Percentiles rank a stretch among this genome's conserved stretches.
These are phyloP conservation scores for Candida maesae DNA, from an alignment of 805 yeast species.

Conservation along the genomic window DNA sequence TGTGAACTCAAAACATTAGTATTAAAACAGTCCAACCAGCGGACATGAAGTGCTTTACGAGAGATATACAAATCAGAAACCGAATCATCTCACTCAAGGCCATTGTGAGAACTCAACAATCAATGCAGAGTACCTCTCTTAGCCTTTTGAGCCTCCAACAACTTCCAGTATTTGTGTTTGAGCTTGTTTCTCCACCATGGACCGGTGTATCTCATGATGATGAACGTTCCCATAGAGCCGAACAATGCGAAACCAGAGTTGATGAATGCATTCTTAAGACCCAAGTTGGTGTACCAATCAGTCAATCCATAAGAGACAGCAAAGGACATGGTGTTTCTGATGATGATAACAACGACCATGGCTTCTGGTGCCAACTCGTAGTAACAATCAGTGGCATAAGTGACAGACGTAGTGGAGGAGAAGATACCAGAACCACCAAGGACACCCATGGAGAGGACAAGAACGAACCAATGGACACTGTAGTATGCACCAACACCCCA, in stretches of 20 bases:
- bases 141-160: conserved; percentile 23
- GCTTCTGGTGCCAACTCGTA: conserved; percentile 50
- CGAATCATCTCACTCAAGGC: too few relatives aligned
- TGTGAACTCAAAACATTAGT: too few relatives aligned
- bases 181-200: conserved; percentile 26
- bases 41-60: too few relatives aligned
- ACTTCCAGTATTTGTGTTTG: conserved; percentile 21
- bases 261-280: conserved; percentile 52
- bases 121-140: conserved; percentile 13
- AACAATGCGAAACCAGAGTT: conserved; percentile 27
- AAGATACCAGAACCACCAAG: conserved; percentile 52
- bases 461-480: conserved; percentile 50
- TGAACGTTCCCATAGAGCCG: conserved; percentile 19
- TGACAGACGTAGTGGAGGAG: conserved; percentile 40
- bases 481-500: conserved; percentile 64
- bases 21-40: too few relatives aligned
- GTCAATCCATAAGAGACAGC: conserved; percentile 58
- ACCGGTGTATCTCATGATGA: conserved; percentile 25
- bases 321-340: conserved; percentile 56
- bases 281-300: conserved; percentile 49
- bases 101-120: too few relatives aligned
- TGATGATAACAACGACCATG: conserved; percentile 51
- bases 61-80: too few relatives aligned
- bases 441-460: conserved; percentile 50
- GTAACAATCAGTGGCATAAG: conserved; percentile 54